Base-by-base conservation (phyloP, 2,329 filamentous ascomycete species). In the Phaeosphaeria sp. region DNA sequence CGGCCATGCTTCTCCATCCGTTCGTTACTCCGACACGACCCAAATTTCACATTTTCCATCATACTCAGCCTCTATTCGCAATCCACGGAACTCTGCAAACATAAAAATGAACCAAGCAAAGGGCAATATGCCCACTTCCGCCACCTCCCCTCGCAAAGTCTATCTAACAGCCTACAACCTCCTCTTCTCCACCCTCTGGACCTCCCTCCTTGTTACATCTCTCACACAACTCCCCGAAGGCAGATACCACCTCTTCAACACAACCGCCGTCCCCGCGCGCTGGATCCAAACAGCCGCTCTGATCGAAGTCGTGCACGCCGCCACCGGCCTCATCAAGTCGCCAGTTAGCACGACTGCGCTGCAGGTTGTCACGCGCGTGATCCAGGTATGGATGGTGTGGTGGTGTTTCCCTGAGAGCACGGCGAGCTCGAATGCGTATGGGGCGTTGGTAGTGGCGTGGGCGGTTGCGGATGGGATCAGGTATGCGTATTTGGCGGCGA, bases 331-430 rank as follows among this genome's bases (percentile, higher is more conserved):
- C 15, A 58, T 69, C 18, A 69, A 66, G 22, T 69, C 67, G 4
- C 67, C 67, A 8, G 58, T 71, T 24, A 55, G 59, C 44, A 72
- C 65, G 5, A 72, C 69, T 1, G 63, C 63, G 7, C 49, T 64
- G 2, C 69, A 72, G 40, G 63, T 67, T 5, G 50, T 60, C 47
- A 71, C 69, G 2, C 67, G 69, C n/a, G 60, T 61, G 2, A 72
- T 72, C 18, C 69, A 72, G 42, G 65, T 69, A 2, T 72, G 68
- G 68, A 65, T 72, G 63, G 61, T 72, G 6, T 72, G 67, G 69
- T 64, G 54, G 21, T 45, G 47, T 9, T 72, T 69, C 36, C 69
- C 69, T 0, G 39, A 25, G 1, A 64, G 46, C 40, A 69, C 67
- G 1, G 62, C 64, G 4, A 20, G 53, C 2, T 68, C 65, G 1